phyloP scores from a whole-genome alignment of 768 basidiomycete genomes.

The Boletus reticuloceps region DNA sequence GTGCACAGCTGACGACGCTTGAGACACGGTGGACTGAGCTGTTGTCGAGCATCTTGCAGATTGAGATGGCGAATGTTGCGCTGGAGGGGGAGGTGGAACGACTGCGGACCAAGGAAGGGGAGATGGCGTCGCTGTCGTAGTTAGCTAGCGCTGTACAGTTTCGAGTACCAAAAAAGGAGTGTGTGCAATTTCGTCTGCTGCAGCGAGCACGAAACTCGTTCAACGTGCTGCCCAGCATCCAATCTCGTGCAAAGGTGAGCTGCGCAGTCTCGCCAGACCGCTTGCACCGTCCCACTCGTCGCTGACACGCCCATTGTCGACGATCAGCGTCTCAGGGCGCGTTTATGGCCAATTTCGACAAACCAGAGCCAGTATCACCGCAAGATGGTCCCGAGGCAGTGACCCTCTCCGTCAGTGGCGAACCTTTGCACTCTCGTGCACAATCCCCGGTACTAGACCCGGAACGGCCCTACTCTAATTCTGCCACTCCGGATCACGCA shows the following conservation, averaged over 20 bases:
- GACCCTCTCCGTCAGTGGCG: not conserved
- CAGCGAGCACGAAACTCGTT: constrained; percentile 1
- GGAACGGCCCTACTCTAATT: constrained; percentile 9
- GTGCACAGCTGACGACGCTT: constrained; percentile 73
- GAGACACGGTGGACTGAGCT: constrained; percentile 93
- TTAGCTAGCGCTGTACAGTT: not conserved
- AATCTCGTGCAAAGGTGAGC: not conserved
- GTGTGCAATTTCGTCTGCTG: constrained; percentile 15
- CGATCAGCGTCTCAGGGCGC: constrained; percentile 41
- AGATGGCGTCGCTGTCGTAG: constrained; percentile 44
- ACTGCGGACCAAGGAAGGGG: constrained; percentile 57
- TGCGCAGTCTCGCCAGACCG: too few species aligned
- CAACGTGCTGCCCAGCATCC: not conserved
- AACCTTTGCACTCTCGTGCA: constrained; percentile 8
- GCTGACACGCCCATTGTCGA: constrained; percentile 5
- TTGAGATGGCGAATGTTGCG: constrained; percentile 93
- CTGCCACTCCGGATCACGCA: constrained; percentile 17
- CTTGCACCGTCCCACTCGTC: not conserved
- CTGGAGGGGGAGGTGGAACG: constrained; percentile 76
- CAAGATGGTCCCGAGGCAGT: constrained; percentile 21
- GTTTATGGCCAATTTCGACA: constrained; percentile 65
- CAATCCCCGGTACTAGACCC: constrained; percentile 16
- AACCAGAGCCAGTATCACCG: constrained; percentile 41
- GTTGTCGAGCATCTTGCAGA: constrained; percentile 85
- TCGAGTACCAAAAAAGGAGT: constrained; percentile 25